These are phyloP conservation scores for Irpex rosettiformis DNA, from an alignment of 1,284 basidiomycete genomes.

Conservation along the genomic window DNA sequence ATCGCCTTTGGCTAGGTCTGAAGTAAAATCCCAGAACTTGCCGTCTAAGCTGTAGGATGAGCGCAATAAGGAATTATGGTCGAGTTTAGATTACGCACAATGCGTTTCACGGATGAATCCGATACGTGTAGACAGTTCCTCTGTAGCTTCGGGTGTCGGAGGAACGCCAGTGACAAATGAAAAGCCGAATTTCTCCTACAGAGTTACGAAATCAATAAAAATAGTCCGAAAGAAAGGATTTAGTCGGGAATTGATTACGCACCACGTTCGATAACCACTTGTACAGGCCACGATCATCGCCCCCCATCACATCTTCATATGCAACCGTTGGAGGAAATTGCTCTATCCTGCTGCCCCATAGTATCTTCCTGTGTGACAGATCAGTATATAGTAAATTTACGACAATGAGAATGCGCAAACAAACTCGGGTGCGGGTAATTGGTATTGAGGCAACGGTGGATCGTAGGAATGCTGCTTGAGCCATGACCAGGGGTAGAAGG, in stretches of 20 bases:
- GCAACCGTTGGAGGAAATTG: conserved; percentile 73
- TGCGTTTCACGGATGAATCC: conserved; percentile 93
- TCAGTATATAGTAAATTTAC: background rate
- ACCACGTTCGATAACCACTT: conserved; percentile 86
- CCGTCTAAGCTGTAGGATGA: conserved; percentile 53
- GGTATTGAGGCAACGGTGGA: conserved; percentile 39
- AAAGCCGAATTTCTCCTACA: conserved; percentile 83
- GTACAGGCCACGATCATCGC: conserved; percentile 65
- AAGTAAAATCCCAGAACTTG: conserved; percentile 96
- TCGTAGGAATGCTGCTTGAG: conserved; percentile 74
- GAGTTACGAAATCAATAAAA: background rate
- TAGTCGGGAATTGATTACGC: conserved; percentile 27
- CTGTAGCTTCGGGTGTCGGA: conserved; percentile 79
- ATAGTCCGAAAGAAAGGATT: background rate
- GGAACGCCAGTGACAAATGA: conserved; percentile 86
- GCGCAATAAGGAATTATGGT: background rate
- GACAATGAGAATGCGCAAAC: conserved; percentile 16
- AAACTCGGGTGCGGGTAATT: conserved; percentile 37
- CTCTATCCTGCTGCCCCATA: conserved; percentile 82
- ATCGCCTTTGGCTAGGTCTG: conserved; percentile 88
- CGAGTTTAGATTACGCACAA: conserved; percentile 46
- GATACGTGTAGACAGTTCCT: conserved; percentile 74
- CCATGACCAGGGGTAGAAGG: conserved; percentile 88
- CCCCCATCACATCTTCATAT: conserved; percentile 74
- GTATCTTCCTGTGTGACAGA: conserved; percentile 49